Evolutionary conservation across 257 asterid genomes (phyloP), one percentile per base, ranked within the genome.

Genomic region (Solanum okadae): DNA sequence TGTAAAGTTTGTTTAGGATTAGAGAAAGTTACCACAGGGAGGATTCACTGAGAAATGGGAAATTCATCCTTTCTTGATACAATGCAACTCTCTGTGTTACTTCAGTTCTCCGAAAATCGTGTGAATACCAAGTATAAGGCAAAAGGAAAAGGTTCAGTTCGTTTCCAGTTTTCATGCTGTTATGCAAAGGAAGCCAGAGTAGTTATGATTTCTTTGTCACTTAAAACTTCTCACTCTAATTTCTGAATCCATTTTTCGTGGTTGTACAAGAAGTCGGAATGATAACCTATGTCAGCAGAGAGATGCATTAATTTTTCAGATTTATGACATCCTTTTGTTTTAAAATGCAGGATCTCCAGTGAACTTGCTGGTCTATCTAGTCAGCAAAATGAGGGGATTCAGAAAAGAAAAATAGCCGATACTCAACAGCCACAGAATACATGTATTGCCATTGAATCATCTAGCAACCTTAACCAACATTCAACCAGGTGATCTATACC

Each of bases 341-440:
- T 59, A 23, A 88, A 88, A 38, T 88, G 91, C 93, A 95, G 98
- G 95, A 94, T 95, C 82, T 93, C 96, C 10, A 91, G 93, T 85
- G 98, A 94, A 78, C 90, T 93, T 52, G 91, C 94, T 7, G 89
- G 91, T 87, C 91, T 94, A 77, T 83, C 94, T 46, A 91, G 91
- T 88, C 95, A 92, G 77, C 92, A 90, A 87, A 49, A 89, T 35
- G 93, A 84, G 77, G 92, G 77, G 52, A 70, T 65, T 89, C 98
- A 93, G 89, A 93, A 88, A 87, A 93, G 89, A 87, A 88, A 87
- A 72, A 89, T 84, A 4, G 90, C 91, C 4, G 94, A 91, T 67
- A 63, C 86, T 82, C 52, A 37, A 76, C 86, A 90, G 77, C 88
- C 88, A 59, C 88, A 87, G 79, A 87, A 73, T 61, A 76, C 91